A percentile compares a stretch with the other conserved stretches of the same genome.
Conservation (phyloP, 2,329 filamentous ascomycete species). For the Clonostachys rosea region DNA sequence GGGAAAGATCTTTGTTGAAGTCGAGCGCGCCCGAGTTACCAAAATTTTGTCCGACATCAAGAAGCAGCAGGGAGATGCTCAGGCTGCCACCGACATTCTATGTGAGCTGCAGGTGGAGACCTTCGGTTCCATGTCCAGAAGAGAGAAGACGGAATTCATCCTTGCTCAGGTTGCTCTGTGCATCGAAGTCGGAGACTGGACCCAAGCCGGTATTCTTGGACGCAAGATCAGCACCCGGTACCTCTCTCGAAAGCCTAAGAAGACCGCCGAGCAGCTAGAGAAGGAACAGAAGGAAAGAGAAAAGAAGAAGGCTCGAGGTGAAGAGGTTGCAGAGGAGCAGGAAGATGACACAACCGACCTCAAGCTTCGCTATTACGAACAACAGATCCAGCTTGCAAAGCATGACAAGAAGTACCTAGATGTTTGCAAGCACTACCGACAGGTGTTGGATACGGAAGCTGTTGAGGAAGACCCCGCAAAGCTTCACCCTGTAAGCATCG, state of each 20-base stretch:
- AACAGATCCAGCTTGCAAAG: slow-evolving; percentile 93
- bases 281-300: slow-evolving; percentile 87
- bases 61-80: slow-evolving; percentile 89
- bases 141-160: slow-evolving; percentile 99
- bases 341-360: slow-evolving; percentile 92
- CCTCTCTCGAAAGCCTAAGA: slow-evolving; percentile 85
- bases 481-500: slow-evolving; percentile 70
- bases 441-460: slow-evolving; percentile 92
- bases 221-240: slow-evolving; percentile 97
- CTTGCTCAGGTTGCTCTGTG: slow-evolving; percentile 90
- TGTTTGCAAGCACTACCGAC: slow-evolving; percentile 95
- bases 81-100: slow-evolving; percentile 84
- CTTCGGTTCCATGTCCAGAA: slow-evolving; percentile 93
- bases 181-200: slow-evolving; percentile 95
- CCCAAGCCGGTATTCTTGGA: slow-evolving; percentile 86
- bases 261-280: slow-evolving; percentile 81
- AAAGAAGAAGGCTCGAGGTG: slow-evolving; percentile 75
- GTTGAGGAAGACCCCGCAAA: slow-evolving; percentile 87
- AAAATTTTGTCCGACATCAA: slow-evolving; percentile 96
- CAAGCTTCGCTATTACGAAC: slow-evolving; percentile 94
- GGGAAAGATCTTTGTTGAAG: slow-evolving; percentile 99
- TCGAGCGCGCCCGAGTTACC: slow-evolving; percentile 92
- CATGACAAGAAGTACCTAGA: slow-evolving; percentile 97
- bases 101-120: slow-evolving; percentile 99
- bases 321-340: slow-evolving; percentile 73